Percentiles rank a stretch among this genome's conserved stretches.
These are phyloP conservation scores for Talaromyces sp. DNA, from an alignment of 2,329 filamentous ascomycete species.

Conservation along the genomic window DNA sequence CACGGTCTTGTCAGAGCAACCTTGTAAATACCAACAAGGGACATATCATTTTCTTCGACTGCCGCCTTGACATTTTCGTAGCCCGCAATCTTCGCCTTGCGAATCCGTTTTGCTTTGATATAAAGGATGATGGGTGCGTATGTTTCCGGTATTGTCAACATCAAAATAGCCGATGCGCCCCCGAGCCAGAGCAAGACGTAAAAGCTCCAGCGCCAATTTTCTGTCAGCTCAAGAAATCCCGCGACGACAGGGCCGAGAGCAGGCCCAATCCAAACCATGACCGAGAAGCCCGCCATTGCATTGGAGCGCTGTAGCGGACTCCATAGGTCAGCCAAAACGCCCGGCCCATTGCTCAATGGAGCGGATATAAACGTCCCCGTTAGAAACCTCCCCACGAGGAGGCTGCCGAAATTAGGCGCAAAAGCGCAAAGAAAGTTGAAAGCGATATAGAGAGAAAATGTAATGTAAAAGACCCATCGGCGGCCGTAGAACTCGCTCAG, in stretches of 20 bases:
- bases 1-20: conserved; percentile 50
- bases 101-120: conserved; percentile 50
- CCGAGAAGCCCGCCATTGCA: conserved; percentile 52
- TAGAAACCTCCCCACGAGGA: conserved; percentile 58
- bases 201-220: conserved; percentile 42
- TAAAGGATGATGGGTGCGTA: conserved; percentile 46
- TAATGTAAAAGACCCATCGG: conserved; percentile 48
- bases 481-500: conserved; percentile 61
- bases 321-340: conserved; percentile 62
- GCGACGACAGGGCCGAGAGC: conserved; percentile 41
- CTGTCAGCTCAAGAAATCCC: conserved; percentile 53
- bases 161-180: conserved; percentile 31
- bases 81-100: conserved; percentile 43
- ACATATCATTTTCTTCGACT: conserved; percentile 42
- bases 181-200: conserved; percentile 39
- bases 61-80: conserved; percentile 49
- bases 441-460: conserved; percentile 53
- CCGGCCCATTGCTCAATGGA: conserved; percentile 60
- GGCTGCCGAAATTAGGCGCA: conserved; percentile 46
- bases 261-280: conserved; percentile 42
- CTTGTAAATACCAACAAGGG: conserved; percentile 43
- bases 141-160: conserved; percentile 57
- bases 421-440: conserved; percentile 62
- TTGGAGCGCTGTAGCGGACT: conserved; percentile 51
- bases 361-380: conserved; percentile 57